A percentile compares a stretch with the other conserved stretches of the same genome.
Evolutionary conservation across 1,284 basidiomycete species (phyloP).

Genomic region (Melampsora larici-populina): DNA sequence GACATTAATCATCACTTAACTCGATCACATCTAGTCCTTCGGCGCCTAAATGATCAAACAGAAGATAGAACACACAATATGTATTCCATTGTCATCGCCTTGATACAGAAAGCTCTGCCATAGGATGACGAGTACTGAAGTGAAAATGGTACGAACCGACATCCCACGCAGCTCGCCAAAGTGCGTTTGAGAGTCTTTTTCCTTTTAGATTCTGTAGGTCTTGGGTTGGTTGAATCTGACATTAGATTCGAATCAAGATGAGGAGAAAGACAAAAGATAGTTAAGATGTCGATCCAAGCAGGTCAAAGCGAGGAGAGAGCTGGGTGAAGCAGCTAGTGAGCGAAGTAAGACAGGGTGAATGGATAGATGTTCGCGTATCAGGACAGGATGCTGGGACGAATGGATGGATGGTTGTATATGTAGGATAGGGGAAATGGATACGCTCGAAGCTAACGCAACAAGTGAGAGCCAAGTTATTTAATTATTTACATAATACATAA

Average conservation of each 20-base stretch:
- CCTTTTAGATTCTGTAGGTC: neutral
- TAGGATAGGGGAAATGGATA: no score
- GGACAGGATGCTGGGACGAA: no score
- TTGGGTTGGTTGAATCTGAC: neutral
- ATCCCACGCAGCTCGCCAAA: slow-evolving; percentile 26
- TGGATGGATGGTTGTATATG: no score
- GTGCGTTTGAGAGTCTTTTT: slow-evolving; percentile 29
- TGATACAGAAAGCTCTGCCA: neutral
- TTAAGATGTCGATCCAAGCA: neutral
- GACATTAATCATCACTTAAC: slow-evolving; percentile 2
- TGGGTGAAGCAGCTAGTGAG: neutral
- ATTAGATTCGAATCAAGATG: neutral
- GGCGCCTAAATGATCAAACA: neutral
- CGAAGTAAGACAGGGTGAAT: no score
- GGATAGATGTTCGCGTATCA: neutral
- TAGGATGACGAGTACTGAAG: neutral
- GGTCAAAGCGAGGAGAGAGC: neutral
- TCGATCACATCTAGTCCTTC: slow-evolving; percentile 37
- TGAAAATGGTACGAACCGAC: slow-evolving; percentile 22
- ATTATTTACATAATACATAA: no score
- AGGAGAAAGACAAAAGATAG: neutral
- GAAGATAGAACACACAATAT: no score
- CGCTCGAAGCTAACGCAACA: no score
- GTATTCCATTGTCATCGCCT: neutral
- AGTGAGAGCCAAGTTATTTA: no score